Evolutionary conservation across 345 rosid species (phyloP), one percentile per base, ranked within the genome.

Genomic region (Camelina sativa): DNA sequence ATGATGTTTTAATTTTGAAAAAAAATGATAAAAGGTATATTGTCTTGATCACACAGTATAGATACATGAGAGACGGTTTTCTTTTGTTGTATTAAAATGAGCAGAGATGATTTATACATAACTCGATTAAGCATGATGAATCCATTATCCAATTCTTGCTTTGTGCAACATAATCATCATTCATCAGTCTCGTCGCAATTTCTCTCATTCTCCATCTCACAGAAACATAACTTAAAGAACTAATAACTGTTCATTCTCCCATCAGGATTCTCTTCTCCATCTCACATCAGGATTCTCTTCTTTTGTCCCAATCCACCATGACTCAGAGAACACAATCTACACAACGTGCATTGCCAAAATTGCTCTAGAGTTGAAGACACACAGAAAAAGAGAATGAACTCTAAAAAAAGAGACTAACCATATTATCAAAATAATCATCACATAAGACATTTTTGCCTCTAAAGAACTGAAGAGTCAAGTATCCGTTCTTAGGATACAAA

Each of bases 291-390:
- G 97, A 65, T 91, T 94, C n/a, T 94, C 92, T 25, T 91, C 95
- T 78, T 86, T 84, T 20, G 79, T 88, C 38, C 98, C 98, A 80
- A 94, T 88, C 98, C 96, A 94, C 96, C 98, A 91, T 50, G 87
- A 91, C 56, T 94, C 96, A 71, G 98, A 85, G 82, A 91, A 94
- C 34, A 88, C 91, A 86, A 94, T 84, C 98, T 91, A 77, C 22
- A 20, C 22, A 20, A 20, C 70, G 17, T 62, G 57, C 37, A 74
- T 67, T 2, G 50, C 34, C 53, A 70, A 62, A 50, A 51, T 12
- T 20, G n/a, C 50, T 52, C 69, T 43, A 72, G 37, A 34, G 0
- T 25, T 20, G 20, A 30, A 59, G 10, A 44, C 2, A 48, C 16
- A 66, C 2, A 61, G n/a, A 41, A 12, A 53, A 11, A 67, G 28